These are phyloP conservation scores for Sugiyamaella qingdaonensis DNA, from an alignment of 805 yeast genomes.

Conservation along the genomic window DNA sequence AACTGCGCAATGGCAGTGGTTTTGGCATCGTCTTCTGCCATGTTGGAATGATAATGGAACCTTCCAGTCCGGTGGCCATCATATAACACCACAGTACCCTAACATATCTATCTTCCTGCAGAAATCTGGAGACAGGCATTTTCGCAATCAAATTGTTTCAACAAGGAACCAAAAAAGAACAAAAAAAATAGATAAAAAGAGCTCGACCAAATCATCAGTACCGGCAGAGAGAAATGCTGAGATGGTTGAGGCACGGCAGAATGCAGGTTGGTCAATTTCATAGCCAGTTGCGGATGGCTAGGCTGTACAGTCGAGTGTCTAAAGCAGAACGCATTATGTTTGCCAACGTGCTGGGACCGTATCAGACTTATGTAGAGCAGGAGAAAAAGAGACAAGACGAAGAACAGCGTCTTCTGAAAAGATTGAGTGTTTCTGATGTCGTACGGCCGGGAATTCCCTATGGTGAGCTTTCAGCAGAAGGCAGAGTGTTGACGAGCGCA, in stretches of 20 bases:
- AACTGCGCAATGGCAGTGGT: constrained; percentile 29
- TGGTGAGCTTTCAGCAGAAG: not conserved
- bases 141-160: too few relatives aligned
- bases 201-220: too few relatives aligned
- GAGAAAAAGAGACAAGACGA: not conserved
- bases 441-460: not conserved
- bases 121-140: too few relatives aligned
- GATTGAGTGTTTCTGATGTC: not conserved
- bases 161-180: too few relatives aligned
- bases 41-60: not conserved
- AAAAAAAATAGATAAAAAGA: too few relatives aligned
- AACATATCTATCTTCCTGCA: too few relatives aligned
- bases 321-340: not conserved
- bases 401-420: not conserved
- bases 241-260: too few relatives aligned
- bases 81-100: too few relatives aligned
- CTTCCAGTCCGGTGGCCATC: not conserved
- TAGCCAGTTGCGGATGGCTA: too few relatives aligned
- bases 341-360: not conserved
- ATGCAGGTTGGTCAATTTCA: too few relatives aligned
- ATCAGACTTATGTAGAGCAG: not conserved
- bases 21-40: not conserved
- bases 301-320: not conserved
- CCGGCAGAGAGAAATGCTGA: too few relatives aligned
- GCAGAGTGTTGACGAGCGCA: not conserved